Evolutionary conservation across 75 land plant species (phyloP), one percentile per base, ranked within the genome.

Genomic region (Cunninghamia lanceolata): DNA sequence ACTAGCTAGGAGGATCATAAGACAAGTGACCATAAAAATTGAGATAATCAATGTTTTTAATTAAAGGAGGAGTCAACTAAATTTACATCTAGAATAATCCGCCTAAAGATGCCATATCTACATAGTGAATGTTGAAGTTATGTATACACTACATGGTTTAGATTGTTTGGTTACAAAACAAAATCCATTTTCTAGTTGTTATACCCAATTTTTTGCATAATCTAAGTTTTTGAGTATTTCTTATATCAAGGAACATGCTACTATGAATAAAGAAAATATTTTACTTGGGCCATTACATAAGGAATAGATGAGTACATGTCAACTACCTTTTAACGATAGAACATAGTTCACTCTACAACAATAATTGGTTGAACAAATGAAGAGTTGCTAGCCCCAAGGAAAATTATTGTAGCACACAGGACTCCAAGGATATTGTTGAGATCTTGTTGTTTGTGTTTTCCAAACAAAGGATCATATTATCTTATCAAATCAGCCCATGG

Each of bases 301-400:
- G 98, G 86, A 53, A 94, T 39, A 34, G 95, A 82, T 28, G 98
- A 93, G 84, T 91, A 93, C 94, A 93, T 94, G 84, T 95, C 94
- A 8, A 96, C 98, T 17, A 92, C 96, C 85, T 90, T 85, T 87
- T 96, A 96, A 30, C 96, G 84, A 85, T 96, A 96, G 89, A 96
- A 94, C 66, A 94, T 93, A 1, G 94, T 94, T 84, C 98, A 85
- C 82, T 96, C 98, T 16, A 90, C 84, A 1, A 86, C 88, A 19
- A 96, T 95, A 43, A 96, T 89, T 82, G 97, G 91, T 74, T 91
- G 94, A 21, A 96, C 96, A 3, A 92, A 84, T 30, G 87, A 54
- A 19, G 94, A 70, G 82, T 94, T 96, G 77, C 83, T 84, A 35
- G 89, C 88, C 43, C 96, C 96, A 45, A 94, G 91, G 89, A 96